phyloP scores from a whole-genome alignment of 768 basidiomycete genomes.

The Tubosaeta sp. region DNA sequence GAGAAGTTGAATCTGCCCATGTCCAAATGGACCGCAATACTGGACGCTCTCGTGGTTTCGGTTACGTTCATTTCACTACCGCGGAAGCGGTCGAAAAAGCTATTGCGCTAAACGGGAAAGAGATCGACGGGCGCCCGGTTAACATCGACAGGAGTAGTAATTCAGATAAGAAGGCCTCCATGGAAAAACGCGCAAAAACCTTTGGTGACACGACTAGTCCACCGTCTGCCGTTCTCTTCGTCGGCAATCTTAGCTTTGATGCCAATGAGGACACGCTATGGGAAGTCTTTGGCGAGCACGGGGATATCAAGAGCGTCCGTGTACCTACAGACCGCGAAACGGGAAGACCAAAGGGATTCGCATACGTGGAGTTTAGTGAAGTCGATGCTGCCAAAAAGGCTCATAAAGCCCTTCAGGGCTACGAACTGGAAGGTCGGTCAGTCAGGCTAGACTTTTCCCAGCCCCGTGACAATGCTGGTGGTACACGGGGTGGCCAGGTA shows the following conservation, averaged over 20 bases:
- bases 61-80: constrained; percentile 74
- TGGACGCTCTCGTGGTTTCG: constrained; percentile 82
- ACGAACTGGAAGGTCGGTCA: constrained; percentile 75
- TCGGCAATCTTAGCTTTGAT: constrained; percentile 84
- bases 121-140: constrained; percentile 88
- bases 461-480: constrained; percentile 64
- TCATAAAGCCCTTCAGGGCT: constrained; percentile 59
- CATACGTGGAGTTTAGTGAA: constrained; percentile 91
- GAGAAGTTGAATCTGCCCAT: constrained; percentile 85
- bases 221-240: constrained; percentile 77
- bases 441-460: constrained; percentile 86
- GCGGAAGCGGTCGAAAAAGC: constrained; percentile 76
- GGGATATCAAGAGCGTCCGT: constrained; percentile 79
- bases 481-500: constrained; percentile 45
- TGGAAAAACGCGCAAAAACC: constrained; percentile 67
- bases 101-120: constrained; percentile 72
- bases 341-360: constrained; percentile 91
- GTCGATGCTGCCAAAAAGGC: constrained; percentile 79
- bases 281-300: constrained; percentile 87
- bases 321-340: constrained; percentile 91
- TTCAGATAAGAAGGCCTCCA: constrained; percentile 48
- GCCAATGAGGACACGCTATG: constrained; percentile 82
- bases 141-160: constrained; percentile 80
- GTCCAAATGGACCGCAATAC: constrained; percentile 82
- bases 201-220: constrained; percentile 70